A percentile compares a stretch with the other conserved stretches of the same genome.
These are phyloP conservation scores for Lathyrus sativus DNA, from an alignment of 306 rosid genomes.

Conservation along the genomic window DNA sequence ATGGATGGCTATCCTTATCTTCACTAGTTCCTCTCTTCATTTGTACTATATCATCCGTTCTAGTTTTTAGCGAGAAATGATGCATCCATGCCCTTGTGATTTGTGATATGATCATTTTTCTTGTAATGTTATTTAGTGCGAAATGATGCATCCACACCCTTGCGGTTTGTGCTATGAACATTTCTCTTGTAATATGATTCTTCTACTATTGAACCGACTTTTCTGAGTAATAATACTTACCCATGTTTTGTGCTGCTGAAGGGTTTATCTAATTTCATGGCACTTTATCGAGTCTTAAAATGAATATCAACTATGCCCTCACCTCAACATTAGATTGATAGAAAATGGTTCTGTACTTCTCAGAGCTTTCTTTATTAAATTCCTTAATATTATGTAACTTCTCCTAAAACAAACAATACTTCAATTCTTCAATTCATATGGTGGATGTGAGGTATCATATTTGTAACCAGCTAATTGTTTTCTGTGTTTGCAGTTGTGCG, in stretches of 20 bases:
- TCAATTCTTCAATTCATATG: conserved; percentile 7
- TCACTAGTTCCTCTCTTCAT: not conserved
- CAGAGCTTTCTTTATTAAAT: not conserved
- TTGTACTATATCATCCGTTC: conserved; percentile 9
- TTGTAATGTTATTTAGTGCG: not conserved
- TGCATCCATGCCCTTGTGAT: not conserved
- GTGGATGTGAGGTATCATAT: not conserved
- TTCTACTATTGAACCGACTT: not conserved
- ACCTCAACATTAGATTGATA: conserved; percentile 20
- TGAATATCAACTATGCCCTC: conserved; percentile 18
- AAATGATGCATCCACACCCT: not conserved
- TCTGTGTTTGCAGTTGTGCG: conserved; percentile 79
- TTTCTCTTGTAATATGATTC: not conserved
- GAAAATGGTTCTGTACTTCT: not conserved
- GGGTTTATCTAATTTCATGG: conserved; percentile 4
- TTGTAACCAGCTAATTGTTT: not conserved
- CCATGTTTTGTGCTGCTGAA: not conserved
- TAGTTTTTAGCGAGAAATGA: not conserved
- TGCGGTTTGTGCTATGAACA: not conserved
- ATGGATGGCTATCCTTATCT: not conserved
- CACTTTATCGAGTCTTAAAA: conserved; percentile 8
- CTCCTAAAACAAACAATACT: not conserved
- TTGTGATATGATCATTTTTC: not conserved
- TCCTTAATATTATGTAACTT: conserved; percentile 16
- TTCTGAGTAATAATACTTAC: not conserved